Percentiles rank a stretch among this genome's conserved stretches.
These are phyloP conservation scores for Populus euphratica DNA, from an alignment of 345 rosid genomes.

Conservation along the genomic window DNA sequence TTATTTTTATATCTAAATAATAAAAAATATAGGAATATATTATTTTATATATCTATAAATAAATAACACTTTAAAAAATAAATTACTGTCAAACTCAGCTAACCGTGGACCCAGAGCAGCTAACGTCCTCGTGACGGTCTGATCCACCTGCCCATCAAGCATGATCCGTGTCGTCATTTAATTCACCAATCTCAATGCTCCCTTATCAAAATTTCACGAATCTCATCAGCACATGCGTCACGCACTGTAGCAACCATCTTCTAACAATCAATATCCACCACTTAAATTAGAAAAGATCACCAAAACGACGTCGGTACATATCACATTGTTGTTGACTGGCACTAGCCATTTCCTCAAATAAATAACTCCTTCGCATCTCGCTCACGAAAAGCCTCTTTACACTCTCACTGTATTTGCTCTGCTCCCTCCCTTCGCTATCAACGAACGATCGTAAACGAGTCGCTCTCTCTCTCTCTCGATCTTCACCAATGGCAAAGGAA, in stretches of 20 bases:
- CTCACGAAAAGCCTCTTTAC: not conserved
- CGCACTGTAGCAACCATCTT: not conserved
- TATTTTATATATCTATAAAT: too few relatives aligned
- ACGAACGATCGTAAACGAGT: not conserved
- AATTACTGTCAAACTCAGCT: too few relatives aligned
- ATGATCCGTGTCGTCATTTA: conserved; percentile 11
- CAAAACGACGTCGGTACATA: not conserved
- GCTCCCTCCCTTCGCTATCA: not conserved
- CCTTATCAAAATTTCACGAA: not conserved
- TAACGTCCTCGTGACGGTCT: not conserved
- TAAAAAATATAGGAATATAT: too few relatives aligned
- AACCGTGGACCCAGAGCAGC: not conserved
- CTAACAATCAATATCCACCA: not conserved
- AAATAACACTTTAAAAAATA: too few relatives aligned
- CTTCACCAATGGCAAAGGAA: conserved; percentile 73
- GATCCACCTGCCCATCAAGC: not conserved
- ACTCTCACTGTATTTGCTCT: not conserved
- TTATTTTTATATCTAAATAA: too few relatives aligned
- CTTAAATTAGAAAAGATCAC: not conserved
- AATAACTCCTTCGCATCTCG: not conserved
- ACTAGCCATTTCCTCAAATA: not conserved
- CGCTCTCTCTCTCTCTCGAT: not conserved
- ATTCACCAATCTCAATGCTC: not conserved
- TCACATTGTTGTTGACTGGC: not conserved
- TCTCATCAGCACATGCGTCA: conserved; percentile 17